Base-by-base conservation (phyloP, 1,284 basidiomycete genomes). In the Grifola frondosa region DNA sequence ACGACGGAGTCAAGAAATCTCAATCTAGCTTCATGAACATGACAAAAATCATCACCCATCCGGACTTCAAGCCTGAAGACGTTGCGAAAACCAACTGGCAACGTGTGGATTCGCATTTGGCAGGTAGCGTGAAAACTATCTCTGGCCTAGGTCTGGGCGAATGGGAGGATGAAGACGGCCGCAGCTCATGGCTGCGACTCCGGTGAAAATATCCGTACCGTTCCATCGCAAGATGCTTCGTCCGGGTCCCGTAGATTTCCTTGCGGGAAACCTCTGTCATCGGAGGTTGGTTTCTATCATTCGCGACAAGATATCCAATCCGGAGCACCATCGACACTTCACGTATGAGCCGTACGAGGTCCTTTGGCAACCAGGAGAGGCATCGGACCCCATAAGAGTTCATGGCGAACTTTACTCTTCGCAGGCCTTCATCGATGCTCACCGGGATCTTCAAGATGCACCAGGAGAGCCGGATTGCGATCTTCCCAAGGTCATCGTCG, bases 321-420 rank as follows among this genome's bases (percentile, higher is more conserved):
- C 30, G 11, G 30, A 32, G 10, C 16, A 10, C 10, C 20, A 17
- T 15, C 10, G 16, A 9, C 10, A 32, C 30, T 32, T 32, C 30
- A 15, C 16, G 16, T 19, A 17, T 16, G 30, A 32, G 11, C 30
- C 30, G 10, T 32, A 32, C 15, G 16, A 15, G 10, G 16, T 32
- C 30, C 10, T 32, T 9, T 32, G 30, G 30, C 10, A 32, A n/a
- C n/a, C n/a, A n/a, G n/a, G n/a, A n/a, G n/a, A n/a, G n/a, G n/a
- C n/a, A n/a, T n/a, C n/a, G n/a, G n/a, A n/a, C n/a, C 12, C 10
- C 30, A 19, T 12, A 15, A 10, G 42, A 0, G 31, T 58, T 8
- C 53, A 50, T 25, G 30, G 42, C 8, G 53, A 57, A 31, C 11
- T 54, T 5, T 59, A 57, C 40, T 41, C 42, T 36, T 50, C 48